Evolutionary conservation across 2,329 filamentous ascomycete genomes (phyloP).

Genomic region (Stemphylium lycopersici): DNA sequence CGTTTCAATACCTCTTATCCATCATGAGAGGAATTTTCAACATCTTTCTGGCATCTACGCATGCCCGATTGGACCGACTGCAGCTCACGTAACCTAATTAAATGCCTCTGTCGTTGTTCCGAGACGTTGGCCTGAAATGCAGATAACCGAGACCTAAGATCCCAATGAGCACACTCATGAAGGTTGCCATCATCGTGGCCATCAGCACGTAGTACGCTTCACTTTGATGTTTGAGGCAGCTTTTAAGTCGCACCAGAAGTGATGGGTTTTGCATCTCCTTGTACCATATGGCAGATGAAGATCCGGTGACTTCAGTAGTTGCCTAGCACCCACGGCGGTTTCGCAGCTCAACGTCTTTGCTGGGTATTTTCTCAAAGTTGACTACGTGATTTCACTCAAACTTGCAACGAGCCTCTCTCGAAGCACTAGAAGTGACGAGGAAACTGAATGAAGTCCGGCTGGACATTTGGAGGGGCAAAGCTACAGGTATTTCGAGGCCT

Average conservation of each 20-base stretch:
- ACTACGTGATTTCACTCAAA: too few species aligned
- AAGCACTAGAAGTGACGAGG: too few species aligned
- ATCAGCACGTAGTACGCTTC: slow-evolving; percentile 39
- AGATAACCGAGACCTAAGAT: slow-evolving; percentile 32
- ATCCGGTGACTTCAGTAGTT: too few species aligned
- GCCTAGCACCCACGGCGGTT: too few species aligned
- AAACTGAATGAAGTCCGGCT: too few species aligned
- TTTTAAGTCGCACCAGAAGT: slow-evolving; percentile 29
- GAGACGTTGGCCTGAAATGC: slow-evolving; percentile 40
- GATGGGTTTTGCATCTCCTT: slow-evolving; percentile 32
- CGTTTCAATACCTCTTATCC: not conserved
- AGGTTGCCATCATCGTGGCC: slow-evolving; percentile 39
- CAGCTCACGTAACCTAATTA: slow-evolving; percentile 8
- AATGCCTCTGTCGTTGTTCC: slow-evolving; percentile 45
- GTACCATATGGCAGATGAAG: slow-evolving; percentile 16
- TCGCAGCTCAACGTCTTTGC: too few species aligned
- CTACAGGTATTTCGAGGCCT: too few species aligned
- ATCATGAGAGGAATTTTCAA: too few species aligned
- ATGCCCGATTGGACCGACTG: not conserved
- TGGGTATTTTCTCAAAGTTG: too few species aligned
- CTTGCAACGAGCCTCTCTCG: too few species aligned
- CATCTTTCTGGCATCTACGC: not conserved
- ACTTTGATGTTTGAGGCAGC: slow-evolving; percentile 35
- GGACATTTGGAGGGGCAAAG: too few species aligned
- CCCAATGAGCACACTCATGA: slow-evolving; percentile 37